These are phyloP conservation scores for Arthroderma sp. DNA, from an alignment of 2,329 filamentous ascomycete genomes.

Conservation along the genomic window DNA sequence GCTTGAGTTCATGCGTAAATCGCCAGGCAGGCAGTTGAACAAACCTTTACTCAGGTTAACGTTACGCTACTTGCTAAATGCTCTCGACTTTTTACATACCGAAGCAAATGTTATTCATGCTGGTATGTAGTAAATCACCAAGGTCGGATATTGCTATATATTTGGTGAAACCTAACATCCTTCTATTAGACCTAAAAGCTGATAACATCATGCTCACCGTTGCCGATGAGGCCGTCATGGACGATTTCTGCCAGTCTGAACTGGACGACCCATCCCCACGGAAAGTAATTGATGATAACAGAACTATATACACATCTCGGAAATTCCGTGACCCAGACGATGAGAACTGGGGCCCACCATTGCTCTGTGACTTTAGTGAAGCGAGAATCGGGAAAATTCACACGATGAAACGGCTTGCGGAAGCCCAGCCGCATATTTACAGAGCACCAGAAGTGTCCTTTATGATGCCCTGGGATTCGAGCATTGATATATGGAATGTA, in stretches of 20 bases:
- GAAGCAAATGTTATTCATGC: conserved; percentile 17
- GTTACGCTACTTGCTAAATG: conserved; percentile 13
- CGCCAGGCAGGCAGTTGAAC: conserved; percentile 12
- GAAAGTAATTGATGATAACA: background rate
- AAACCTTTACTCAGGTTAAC: conserved; percentile 14
- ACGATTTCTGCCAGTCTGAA: background rate
- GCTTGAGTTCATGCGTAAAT: background rate
- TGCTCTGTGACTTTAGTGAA: conserved; percentile 1
- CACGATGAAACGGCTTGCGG: conserved; percentile 12
- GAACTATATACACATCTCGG: conserved; percentile 1
- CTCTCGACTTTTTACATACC: conserved; percentile 19
- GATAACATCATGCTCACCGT: background rate
- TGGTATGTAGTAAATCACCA: conserved; percentile 8
- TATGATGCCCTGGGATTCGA: conserved; percentile 11
- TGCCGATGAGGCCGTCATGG: background rate
- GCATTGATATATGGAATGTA: conserved; percentile 13
- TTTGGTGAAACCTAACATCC: background rate
- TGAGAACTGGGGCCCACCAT: background rate
- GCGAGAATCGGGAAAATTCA: conserved; percentile 7
- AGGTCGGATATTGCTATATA: background rate
- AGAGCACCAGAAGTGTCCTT: conserved; percentile 15
- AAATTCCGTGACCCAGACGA: background rate
- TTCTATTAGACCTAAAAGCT: conserved; percentile 1
- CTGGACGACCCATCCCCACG: conserved; percentile 1
- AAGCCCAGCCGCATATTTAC: conserved; percentile 24